Conservation (phyloP, 1,139 yeast genomes). For the Hansenula lynferdii region DNA sequence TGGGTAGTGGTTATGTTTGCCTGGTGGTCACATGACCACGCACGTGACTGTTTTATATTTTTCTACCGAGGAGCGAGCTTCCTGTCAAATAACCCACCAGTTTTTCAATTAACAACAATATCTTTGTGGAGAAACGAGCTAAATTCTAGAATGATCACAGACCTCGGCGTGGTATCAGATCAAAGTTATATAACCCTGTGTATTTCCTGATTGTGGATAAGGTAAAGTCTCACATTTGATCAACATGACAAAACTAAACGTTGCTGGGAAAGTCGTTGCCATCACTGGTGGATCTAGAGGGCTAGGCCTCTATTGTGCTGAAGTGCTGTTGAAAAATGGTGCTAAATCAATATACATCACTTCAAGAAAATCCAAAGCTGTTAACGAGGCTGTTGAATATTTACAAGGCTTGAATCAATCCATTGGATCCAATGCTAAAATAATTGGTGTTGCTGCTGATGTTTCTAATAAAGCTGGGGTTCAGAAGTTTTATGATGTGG, state of each 20-base stretch:
- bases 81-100: too few species aligned
- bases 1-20: too few species aligned
- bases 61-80: too few species aligned
- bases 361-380: slow-evolving; percentile 62
- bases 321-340: slow-evolving; percentile 58
- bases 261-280: slow-evolving; percentile 62
- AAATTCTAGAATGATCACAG: too few species aligned
- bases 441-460: slow-evolving; percentile 58
- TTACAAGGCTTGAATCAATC: slow-evolving; percentile 43
- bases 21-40: too few species aligned
- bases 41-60: too few species aligned
- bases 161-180: too few species aligned
- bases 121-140: too few species aligned
- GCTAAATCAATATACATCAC: slow-evolving; percentile 61
- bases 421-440: slow-evolving; percentile 38
- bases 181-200: too few species aligned
- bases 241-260: slow-evolving; percentile 27
- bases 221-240: too few species aligned
- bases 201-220: neutral
- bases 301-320: slow-evolving; percentile 66
- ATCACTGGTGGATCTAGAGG: slow-evolving; percentile 84
- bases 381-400: slow-evolving; percentile 51
- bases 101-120: too few species aligned
- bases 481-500: slow-evolving; percentile 39
- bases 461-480: slow-evolving; percentile 49